A percentile compares a stretch with the other conserved stretches of the same genome.
Conservation (phyloP, 2,329 filamentous ascomycete species). For the Didymella keratinophila region DNA sequence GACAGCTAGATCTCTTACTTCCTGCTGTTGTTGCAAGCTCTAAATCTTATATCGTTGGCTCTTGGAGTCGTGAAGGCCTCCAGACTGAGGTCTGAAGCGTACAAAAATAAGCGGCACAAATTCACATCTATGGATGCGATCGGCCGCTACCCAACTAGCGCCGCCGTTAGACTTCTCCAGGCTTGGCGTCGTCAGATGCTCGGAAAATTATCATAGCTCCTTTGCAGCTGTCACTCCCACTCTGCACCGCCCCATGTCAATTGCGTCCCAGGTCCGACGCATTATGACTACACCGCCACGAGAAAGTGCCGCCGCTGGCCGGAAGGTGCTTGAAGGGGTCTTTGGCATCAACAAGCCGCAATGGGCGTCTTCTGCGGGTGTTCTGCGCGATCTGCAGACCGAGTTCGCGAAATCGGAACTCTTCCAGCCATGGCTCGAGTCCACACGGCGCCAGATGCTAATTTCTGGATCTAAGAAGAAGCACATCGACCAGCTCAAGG, state of each 20-base stretch:
- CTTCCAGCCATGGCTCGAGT: constrained; percentile 79
- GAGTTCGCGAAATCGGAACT: constrained; percentile 81
- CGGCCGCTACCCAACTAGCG: constrained; percentile 21
- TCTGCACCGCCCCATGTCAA: constrained; percentile 32
- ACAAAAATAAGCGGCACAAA: constrained; percentile 17
- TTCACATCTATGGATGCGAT: constrained; percentile 22
- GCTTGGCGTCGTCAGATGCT: constrained; percentile 12
- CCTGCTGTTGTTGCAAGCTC: no score
- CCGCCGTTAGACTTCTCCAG: constrained; percentile 9
- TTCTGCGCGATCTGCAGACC: constrained; percentile 85
- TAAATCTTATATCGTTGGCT: no score
- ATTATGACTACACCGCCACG: constrained; percentile 40
- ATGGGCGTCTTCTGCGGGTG: constrained; percentile 86
- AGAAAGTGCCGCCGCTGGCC: constrained; percentile 25
- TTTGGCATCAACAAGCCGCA: constrained; percentile 89
- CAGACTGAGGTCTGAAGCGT: not conserved
- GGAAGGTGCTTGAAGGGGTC: constrained; percentile 67
- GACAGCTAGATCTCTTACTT: no score
- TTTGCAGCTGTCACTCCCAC: constrained; percentile 9
- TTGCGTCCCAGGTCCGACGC: constrained; percentile 25
- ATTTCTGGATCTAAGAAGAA: constrained; percentile 63
- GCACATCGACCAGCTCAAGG: constrained; percentile 62
- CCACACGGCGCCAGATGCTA: constrained; percentile 67
- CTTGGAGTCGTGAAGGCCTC: no score
- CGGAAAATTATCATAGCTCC: constrained; percentile 9